Base-by-base conservation (phyloP, 2,329 filamentous ascomycete species). In the Phyllosticta capitalensis region DNA sequence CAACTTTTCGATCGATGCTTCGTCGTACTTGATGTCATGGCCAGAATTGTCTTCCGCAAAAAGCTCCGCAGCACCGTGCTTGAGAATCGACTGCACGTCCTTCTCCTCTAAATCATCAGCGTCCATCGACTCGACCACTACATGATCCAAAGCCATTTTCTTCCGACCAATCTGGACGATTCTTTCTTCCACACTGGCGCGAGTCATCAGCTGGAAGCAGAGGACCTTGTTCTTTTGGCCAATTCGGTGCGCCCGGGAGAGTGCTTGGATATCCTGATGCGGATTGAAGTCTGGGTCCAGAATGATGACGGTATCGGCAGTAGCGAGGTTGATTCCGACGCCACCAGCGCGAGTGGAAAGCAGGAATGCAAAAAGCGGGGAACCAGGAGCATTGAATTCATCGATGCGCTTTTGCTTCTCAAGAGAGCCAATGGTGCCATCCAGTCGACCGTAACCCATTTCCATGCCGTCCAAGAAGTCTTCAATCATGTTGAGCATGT, bases 281-380 rank as follows among this genome's bases (percentile, higher is more conserved):
- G 94, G 94, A 63, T 99, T 99, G 78, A 95, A 97, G 69, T 99
- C 94, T 0, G 90, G 90, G 67, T 99, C 92, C 65, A 97, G 84
- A 64, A 99, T 96, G 64, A 99, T 96, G 62, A 99, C 95, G 0
- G 94, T 99, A 69, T 99, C 94, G 2, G 94, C 94, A 7, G 92
- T 96, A 0, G 94, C 94, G 59, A 99, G 80, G 69, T 99, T 99
- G 77, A 99, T 99, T 17, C 94, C 95, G 0, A 99, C 92, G 67
- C 95, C 94, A 58, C 94, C 94, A 19, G 95, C 92, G 63, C 94
- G 86, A 3, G 95, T 99, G 0, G 92, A 97, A 0, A 99, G 80
- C 19, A 99, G 75, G 73, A 99, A 97, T 0, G 88, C 91, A 71
- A 97, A 99, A 0, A 95, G 77, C 0, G 83, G 76, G 0, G 92